Base-by-base conservation (phyloP, 805 yeast genomes). In the Sugiyamaella floridensis region DNA sequence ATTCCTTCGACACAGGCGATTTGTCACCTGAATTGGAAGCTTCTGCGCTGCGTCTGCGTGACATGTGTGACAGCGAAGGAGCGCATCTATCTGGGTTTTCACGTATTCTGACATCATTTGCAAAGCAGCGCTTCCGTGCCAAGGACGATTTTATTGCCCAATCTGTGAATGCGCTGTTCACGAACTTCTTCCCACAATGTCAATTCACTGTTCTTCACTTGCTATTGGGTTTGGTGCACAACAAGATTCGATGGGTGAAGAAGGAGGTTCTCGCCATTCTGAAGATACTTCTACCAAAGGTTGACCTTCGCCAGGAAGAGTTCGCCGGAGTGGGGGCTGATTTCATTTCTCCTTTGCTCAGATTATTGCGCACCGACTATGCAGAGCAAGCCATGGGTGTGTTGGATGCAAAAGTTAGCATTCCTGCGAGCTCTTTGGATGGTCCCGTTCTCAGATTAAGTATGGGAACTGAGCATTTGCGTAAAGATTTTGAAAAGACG, bases 271-370 rank as follows among this genome's bases (percentile, higher is more conserved):
- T 95, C 80, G 84, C 81, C 49, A 68, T 89, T 1, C 74, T 93
- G 58, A 83, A 85, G 60, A 79, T 81, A 47, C 67, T 93, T 7
- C 77, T 95, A 56, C 90, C 96, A 1, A 73, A 79, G 54, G 83
- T 89, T 14, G 90, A 93, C 62, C 71, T 90, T 50, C 82, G 80
- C 45, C 72, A 84, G 40, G 87, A 85, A 16, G 95, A 85, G 61
- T 89, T 89, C 64, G 76, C 79, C 28, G 95, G 96, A 1, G 84
- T 89, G 40, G 99, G 99, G 4, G 98, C 99, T 0, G 99, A 93
- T 64, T 72, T 93, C 50, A 87, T 93, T 5, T 85, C 96, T 1
- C 99, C 99, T 1, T 72, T 95, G 48, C 72, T 93, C 58, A 75
- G 98, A 51, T 72, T 93, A 22, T 62, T 82, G 15, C 75, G 87